Conservation (phyloP, 2,329 filamentous ascomycete species). For the Penicillium sp. region DNA sequence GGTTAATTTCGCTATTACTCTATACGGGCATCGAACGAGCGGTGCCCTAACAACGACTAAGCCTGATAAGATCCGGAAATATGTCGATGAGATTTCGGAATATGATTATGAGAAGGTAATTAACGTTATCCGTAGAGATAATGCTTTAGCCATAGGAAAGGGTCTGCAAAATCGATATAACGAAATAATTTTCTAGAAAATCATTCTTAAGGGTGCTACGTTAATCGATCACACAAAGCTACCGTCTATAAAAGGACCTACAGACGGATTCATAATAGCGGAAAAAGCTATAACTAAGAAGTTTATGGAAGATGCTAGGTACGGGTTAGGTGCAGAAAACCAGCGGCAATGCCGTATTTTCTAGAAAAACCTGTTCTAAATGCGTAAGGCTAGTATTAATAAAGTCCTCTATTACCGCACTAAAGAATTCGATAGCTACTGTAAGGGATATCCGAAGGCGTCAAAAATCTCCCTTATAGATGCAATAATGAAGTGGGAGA, state of each 20-base stretch:
- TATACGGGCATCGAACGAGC: not conserved
- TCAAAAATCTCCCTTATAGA: not conserved
- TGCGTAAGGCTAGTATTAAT: not conserved
- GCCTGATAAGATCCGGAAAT: slow-evolving; percentile 10
- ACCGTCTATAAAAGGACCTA: no score
- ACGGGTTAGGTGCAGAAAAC: not conserved
- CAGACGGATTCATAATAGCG: not conserved
- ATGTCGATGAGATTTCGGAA: slow-evolving; percentile 14
- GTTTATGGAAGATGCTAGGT: not conserved
- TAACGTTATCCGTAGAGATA: slow-evolving; percentile 12
- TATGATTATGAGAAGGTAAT: slow-evolving; percentile 16
- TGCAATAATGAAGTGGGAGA: not conserved
- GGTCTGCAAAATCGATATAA: slow-evolving; percentile 4
- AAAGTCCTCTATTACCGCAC: not conserved
- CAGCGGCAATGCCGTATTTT: not conserved
- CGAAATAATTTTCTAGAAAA: not conserved
- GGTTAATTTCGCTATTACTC: slow-evolving; percentile 1
- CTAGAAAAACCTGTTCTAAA: not conserved
- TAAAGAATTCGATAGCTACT: not conserved
- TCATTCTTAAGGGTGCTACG: no score
- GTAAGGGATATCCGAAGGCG: not conserved
- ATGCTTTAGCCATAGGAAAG: slow-evolving; percentile 8
- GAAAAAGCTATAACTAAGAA: not conserved
- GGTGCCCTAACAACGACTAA: slow-evolving; percentile 5
- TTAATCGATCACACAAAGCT: no score